Base-by-base conservation (phyloP, 345 rosid genomes). In the Draba incana region DNA sequence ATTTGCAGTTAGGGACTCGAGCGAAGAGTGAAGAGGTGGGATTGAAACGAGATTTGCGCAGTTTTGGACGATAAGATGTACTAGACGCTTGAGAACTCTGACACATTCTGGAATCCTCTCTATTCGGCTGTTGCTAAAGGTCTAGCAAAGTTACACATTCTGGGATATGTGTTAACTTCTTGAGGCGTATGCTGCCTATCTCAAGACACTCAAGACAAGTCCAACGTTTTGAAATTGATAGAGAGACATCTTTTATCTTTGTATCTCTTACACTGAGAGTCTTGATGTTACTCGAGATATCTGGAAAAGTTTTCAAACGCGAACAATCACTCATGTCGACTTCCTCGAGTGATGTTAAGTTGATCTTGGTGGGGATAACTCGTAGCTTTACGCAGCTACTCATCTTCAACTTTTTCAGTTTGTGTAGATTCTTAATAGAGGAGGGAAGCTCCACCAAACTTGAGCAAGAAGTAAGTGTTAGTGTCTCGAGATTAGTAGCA, bases 401-500 rank as follows among this genome's bases (percentile, higher is more conserved):
- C 23, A 75, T 15, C n/a, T 0, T 7, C 53, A 77, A 16, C 2
- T 0, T 10, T 28, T 50, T 47, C 0, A 78, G 65, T 27, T 64
- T 46, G 2, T 58, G 28, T 33, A 62, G 68, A n/a, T 62, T 27
- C 27, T 0, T 0, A 11, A 71, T 10, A 0, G 47, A 62, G 0
- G 54, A 53, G 0, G 57, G 63, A 55, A 68, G 27, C 30, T 59
- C 28, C 55, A n/a, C 52, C 49, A 74, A 46, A 16, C 43, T 62
- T n/a, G 1, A 0, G 57, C 80, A 79, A 0, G 6, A n/a, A 3
- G 2, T 4, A 37, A 80, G 60, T 6, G 0, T 2, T 14, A 75
- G 4, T 11, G 15, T 44, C 37, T 57, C 57, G 33, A 79, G 41
- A 5, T 37, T 67, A 13, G 12, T 6, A 4, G 74, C 74, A n/a